Evolutionary conservation across 75 land plant species (phyloP), one percentile per base, ranked within the genome.

Genomic region (Gnetum montanum): DNA sequence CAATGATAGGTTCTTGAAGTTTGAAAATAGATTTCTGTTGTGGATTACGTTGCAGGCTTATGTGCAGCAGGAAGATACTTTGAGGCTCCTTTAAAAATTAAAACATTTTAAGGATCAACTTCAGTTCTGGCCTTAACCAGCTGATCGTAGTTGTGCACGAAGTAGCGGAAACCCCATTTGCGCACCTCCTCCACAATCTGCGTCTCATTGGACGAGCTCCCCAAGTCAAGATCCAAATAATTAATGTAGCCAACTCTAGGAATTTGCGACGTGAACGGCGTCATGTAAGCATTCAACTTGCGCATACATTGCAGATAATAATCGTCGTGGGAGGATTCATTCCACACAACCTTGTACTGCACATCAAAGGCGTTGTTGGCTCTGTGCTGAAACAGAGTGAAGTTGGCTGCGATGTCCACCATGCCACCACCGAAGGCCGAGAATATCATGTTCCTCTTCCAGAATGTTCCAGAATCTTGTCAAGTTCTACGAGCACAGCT

Each of bases 71-170:
- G 12, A 43, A 54, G 28, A 61, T 49, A 51, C 64, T 49, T 31
- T 61, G 64, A 3, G 54, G 24, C n/a, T 61, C 40, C 15, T 44
- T 49, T n/a, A n/a, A n/a, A n/a, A n/a, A n/a, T n/a, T 5, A 61
- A 61, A 31, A 61, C 54, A 37, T 61, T 61, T n/a, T 35, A 3
- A 3, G 64, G 64, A 35, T 61, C 64, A 23, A 50, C 29, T 38
- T 30, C 6, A 30, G 43, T 50, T 15, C 49, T 61, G 0, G 40
- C 54, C 26, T 40, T 2, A 4, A 61, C 64, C 52, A 61, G 28
- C 1, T 43, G 31, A 20, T 49, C 44, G 36, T 20, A 61, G 50
- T 61, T 61, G 31, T n/a, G 29, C 18, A 30, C 5, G 37, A 48
- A 61, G 24, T 61, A 61, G 0, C 19, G 48, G 25, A 34, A 27